These are phyloP conservation scores for Carex kokanica DNA, from an alignment of 176 grass and related monocot genomes.

Conservation along the genomic window DNA sequence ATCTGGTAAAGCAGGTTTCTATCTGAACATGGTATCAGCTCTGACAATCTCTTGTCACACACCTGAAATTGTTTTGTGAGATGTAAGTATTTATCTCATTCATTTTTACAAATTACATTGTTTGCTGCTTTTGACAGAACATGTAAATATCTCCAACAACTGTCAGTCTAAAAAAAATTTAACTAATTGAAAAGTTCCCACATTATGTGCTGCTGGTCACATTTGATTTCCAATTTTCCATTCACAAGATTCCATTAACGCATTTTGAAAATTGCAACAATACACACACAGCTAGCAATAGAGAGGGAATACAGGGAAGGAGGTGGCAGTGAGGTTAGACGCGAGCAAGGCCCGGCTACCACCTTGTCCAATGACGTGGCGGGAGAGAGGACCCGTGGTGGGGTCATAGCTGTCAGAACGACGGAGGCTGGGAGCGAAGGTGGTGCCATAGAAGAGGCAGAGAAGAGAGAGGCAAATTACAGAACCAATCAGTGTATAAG, in stretches of 20 bases:
- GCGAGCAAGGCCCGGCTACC: constrained; percentile 3
- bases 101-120: neutral
- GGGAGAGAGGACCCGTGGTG: neutral
- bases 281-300: neutral
- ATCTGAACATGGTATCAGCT: constrained; percentile 77
- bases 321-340: constrained; percentile 32
- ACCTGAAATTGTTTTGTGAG: constrained; percentile 34
- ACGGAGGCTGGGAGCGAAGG: constrained; percentile 50
- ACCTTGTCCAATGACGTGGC: neutral
- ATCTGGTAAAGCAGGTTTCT: constrained; percentile 56
- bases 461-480: constrained; percentile 58
- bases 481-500: constrained; percentile 39
- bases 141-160: neutral
- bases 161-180: neutral
- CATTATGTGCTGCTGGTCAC: neutral
- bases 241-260: neutral
- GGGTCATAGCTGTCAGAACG: neutral
- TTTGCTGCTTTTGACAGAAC: no score
- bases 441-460: constrained; percentile 77
- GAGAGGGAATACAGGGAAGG: constrained; percentile 45
- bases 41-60: constrained; percentile 54
- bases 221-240: neutral
- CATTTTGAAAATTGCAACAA: neutral
- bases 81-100: neutral
- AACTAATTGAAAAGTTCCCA: neutral